Evolutionary conservation across 164 flowering plant genomes (phyloP).

Genomic region (Umbilicus rupestris): DNA sequence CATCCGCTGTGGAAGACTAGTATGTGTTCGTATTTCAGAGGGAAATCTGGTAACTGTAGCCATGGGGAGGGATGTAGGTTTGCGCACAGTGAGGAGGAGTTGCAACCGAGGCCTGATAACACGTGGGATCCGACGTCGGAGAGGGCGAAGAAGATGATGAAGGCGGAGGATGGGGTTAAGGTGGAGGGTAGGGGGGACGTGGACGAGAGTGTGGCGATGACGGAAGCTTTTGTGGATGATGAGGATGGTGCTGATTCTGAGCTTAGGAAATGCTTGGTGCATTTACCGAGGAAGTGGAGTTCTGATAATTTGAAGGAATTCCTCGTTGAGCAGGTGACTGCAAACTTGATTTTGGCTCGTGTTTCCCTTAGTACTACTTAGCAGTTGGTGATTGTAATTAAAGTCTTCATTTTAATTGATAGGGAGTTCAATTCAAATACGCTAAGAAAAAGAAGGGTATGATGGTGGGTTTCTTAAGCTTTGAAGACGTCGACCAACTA

Average conservation of each 20-base stretch:
- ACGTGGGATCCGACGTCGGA: slow-evolving; percentile 98
- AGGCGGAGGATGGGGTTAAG: slow-evolving; percentile 22
- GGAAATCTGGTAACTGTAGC: slow-evolving; percentile 44
- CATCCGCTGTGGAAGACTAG: slow-evolving; percentile 75
- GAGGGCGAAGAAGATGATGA: slow-evolving; percentile 58
- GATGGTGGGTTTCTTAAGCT: slow-evolving; percentile 73
- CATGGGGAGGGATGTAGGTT: slow-evolving; percentile 70
- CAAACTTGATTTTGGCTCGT: not conserved
- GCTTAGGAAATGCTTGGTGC: slow-evolving; percentile 56
- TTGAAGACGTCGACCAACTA: slow-evolving; percentile 50
- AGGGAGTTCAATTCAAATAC: slow-evolving; percentile 53
- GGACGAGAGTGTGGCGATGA: slow-evolving; percentile 25
- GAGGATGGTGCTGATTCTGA: slow-evolving; percentile 18
- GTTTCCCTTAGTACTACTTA: not conserved
- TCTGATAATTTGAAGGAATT: slow-evolving; percentile 54
- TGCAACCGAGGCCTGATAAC: slow-evolving; percentile 59
- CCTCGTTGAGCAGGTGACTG: slow-evolving; percentile 42
- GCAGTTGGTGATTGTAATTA: not conserved
- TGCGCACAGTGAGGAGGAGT: slow-evolving; percentile 88
- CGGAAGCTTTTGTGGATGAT: slow-evolving; percentile 28
- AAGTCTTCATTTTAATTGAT: slow-evolving; percentile 8
- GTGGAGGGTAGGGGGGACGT: slow-evolving; percentile 8
- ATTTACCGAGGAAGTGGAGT: slow-evolving; percentile 69
- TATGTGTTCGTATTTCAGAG: slow-evolving; percentile 76
- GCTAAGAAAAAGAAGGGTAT: slow-evolving; percentile 89